Conservation (phyloP, 257 asterid genomes). For the Agastache rugosa region DNA sequence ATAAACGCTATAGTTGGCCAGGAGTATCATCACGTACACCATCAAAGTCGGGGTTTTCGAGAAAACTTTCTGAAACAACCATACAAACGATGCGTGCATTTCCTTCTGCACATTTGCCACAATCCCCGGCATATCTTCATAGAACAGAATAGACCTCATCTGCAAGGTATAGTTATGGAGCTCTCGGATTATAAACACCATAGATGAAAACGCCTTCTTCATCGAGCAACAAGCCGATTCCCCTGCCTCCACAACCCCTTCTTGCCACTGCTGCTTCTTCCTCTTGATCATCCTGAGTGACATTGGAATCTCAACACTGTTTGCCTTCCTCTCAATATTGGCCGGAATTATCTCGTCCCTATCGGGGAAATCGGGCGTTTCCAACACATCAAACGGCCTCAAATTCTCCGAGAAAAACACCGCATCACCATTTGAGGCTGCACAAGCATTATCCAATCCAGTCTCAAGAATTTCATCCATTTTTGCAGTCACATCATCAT, state of each 20-base stretch:
- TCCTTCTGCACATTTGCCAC: slow-evolving; percentile 77
- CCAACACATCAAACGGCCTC: slow-evolving; percentile 50
- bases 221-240: slow-evolving; percentile 80
- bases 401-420: slow-evolving; percentile 37
- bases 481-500: slow-evolving; percentile 31
- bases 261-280: slow-evolving; percentile 79
- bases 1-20: slow-evolving; percentile 87
- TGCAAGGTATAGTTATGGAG: slow-evolving; percentile 77
- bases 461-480: not conserved
- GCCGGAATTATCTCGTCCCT: slow-evolving; percentile 64
- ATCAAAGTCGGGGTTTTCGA: slow-evolving; percentile 90
- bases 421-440: slow-evolving; percentile 25
- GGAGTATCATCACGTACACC: slow-evolving; percentile 91
- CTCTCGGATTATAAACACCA: slow-evolving; percentile 95
- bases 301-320: slow-evolving; percentile 75
- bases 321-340: slow-evolving; percentile 71
- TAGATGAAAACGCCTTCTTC: slow-evolving; percentile 85
- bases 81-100: slow-evolving; percentile 87
- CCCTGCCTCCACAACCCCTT: slow-evolving; percentile 64
- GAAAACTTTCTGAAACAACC: slow-evolving; percentile 96
- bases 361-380: slow-evolving; percentile 58
- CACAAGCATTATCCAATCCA: slow-evolving; percentile 21
- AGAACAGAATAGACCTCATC: slow-evolving; percentile 72
- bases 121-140: slow-evolving; percentile 86
- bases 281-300: slow-evolving; percentile 79